Evolutionary conservation across 2,329 filamentous ascomycete species (phyloP).

Genomic region (Botrytis elliptica): DNA sequence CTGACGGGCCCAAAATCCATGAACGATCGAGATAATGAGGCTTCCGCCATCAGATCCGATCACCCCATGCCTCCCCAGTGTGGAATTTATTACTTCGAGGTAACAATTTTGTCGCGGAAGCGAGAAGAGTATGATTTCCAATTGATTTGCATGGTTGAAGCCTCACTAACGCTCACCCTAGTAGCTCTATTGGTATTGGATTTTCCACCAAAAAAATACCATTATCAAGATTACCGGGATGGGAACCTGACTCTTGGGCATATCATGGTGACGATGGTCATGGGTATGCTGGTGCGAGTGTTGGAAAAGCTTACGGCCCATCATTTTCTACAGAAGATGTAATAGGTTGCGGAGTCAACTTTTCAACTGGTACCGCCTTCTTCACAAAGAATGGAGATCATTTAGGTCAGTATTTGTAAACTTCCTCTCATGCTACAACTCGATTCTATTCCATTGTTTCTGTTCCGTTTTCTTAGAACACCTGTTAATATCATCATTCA

Average conservation of each 20-base stretch:
- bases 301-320: slow-evolving; percentile 57
- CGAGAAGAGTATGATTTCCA: slow-evolving; percentile 59
- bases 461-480: neutral
- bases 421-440: neutral
- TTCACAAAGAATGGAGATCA: slow-evolving; percentile 65
- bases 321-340: slow-evolving; percentile 56
- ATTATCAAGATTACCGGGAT: slow-evolving; percentile 59
- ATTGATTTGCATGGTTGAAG: slow-evolving; percentile 8
- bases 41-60: slow-evolving; percentile 78
- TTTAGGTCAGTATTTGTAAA: slow-evolving; percentile 46
- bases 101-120: slow-evolving; percentile 62
- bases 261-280: slow-evolving; percentile 69
- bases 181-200: slow-evolving; percentile 61
- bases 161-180: slow-evolving; percentile 37
- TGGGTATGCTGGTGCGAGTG: slow-evolving; percentile 55
- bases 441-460: neutral
- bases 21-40: slow-evolving; percentile 64
- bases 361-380: slow-evolving; percentile 62
- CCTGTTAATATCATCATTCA: neutral
- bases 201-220: slow-evolving; percentile 56
- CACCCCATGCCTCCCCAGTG: slow-evolving; percentile 84
- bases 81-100: slow-evolving; percentile 93
- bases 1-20: slow-evolving; percentile 50
- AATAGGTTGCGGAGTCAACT: slow-evolving; percentile 67
- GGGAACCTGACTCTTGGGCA: slow-evolving; percentile 67